Base-by-base conservation (phyloP, 192 early-diverging fungal species). In the Backusella tarrabulga region DNA sequence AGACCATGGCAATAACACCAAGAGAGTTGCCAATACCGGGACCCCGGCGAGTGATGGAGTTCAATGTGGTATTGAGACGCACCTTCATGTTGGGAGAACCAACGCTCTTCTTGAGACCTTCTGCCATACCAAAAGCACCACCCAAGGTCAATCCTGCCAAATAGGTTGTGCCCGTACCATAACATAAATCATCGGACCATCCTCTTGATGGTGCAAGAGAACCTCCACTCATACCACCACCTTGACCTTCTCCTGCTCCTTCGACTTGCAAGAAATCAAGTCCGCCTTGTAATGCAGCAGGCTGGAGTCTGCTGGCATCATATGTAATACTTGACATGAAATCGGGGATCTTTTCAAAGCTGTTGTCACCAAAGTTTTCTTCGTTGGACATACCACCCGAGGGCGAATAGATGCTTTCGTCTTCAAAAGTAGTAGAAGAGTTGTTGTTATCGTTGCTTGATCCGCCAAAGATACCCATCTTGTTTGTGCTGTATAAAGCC, bases 11-110 rank as follows among this genome's bases (percentile, higher is more conserved):
- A 74, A 95, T 80, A 23, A 95, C 86, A 79, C 93, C 94, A 38
- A 90, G 83, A 34, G 94, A 92, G 87, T 95, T 95, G 79, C 90
- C 94, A 67, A 95, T 79, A 75, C 92, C 93, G 23, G 94, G 94
- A n/a, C 94, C 94, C 70, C 94, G 91, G 56, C 94, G 89, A 11
- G 94, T 95, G 82, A 92, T 91, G 34, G 90, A 87, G 86, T 95
- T 95, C 68, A 95, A 87, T 40, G 93, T 88, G 69, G 90, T 92
- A 85, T 95, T 95, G 35, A 95, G 83, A 56, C 93, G 90, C 74
- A 95, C 85, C 84, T 94, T 94, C 79, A 92, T 86, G 74, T 91
- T 91, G 42, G 92, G 88, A 66, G 82, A 78, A 36, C 80, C 80
- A 67, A 81, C 73, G 3, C 86, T 84, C 66, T 84, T 86, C 29